A percentile compares a stretch with the other conserved stretches of the same genome.
phyloP scores from a whole-genome alignment of 179 eudicot species.

The Gypsophila paniculata region DNA sequence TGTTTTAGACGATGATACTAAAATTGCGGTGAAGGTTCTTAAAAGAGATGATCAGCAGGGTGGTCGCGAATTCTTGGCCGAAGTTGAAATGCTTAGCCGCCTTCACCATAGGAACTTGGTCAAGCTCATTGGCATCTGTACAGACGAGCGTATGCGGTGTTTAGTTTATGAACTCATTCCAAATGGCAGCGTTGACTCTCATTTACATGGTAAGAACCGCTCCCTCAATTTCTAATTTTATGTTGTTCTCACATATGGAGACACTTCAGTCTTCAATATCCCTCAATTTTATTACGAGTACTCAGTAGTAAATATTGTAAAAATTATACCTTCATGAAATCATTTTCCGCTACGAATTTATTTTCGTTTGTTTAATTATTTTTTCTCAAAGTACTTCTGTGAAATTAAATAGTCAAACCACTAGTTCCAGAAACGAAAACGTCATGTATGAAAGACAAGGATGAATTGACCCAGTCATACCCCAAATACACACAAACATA shows the following conservation, averaged over 20 bases:
- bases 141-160: conserved; percentile 67
- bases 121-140: conserved; percentile 83
- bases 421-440: no score
- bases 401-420: no score
- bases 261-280: no score
- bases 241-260: no score
- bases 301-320: no score
- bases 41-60: conserved; percentile 93
- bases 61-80: conserved; percentile 87
- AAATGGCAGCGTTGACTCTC: conserved; percentile 95
- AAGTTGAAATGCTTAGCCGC: conserved; percentile 93
- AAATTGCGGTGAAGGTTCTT: conserved; percentile 83
- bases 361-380: no score
- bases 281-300: no score
- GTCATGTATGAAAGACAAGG: no score
- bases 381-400: no score
- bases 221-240: no score
- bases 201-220: conserved; percentile 68
- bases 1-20: conserved; percentile 66
- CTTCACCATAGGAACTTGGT: conserved; percentile 95
- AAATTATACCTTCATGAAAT: no score
- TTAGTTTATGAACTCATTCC: conserved; percentile 81
- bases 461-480: not conserved
- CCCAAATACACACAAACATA: not conserved
- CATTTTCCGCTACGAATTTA: no score